phyloP scores from a whole-genome alignment of 2,329 filamentous ascomycete genomes.

The Pseudogymnoascus sp. region DNA sequence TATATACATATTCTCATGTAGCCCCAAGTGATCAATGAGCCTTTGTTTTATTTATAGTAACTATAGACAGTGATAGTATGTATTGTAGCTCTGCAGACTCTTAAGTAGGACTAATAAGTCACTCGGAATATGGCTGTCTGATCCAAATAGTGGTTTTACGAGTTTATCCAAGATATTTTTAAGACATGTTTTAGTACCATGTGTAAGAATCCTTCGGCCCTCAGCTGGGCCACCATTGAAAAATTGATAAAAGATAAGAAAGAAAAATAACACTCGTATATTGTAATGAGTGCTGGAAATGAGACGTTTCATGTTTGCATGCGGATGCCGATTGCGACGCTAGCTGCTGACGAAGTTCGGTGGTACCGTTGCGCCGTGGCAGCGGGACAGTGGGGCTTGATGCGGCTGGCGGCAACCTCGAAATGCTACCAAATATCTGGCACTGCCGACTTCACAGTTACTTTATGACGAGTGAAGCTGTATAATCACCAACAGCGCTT shows the following conservation, averaged over 20 bases:
- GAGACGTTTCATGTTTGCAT: conserved; percentile 5
- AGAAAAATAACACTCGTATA: background rate
- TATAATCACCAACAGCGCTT: background rate
- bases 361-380: background rate
- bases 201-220: background rate
- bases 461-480: background rate
- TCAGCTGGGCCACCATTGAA: background rate
- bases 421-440: background rate
- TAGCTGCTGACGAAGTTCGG: conserved; percentile 1
- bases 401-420: background rate
- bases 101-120: background rate
- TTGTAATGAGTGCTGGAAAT: background rate
- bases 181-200: conserved; percentile 4
- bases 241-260: background rate
- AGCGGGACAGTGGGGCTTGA: background rate
- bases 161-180: background rate
- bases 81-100: background rate
- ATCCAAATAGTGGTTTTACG: background rate
- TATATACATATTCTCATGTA: background rate
- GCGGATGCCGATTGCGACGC: background rate
- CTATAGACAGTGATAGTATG: background rate
- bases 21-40: background rate
- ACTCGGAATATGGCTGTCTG: background rate
- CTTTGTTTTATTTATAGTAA: background rate
- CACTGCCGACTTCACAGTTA: background rate